Evolutionary conservation across 352 stramenopile species (phyloP), one percentile per base, ranked within the genome.

Genomic region (Phytophthora crassamura): DNA sequence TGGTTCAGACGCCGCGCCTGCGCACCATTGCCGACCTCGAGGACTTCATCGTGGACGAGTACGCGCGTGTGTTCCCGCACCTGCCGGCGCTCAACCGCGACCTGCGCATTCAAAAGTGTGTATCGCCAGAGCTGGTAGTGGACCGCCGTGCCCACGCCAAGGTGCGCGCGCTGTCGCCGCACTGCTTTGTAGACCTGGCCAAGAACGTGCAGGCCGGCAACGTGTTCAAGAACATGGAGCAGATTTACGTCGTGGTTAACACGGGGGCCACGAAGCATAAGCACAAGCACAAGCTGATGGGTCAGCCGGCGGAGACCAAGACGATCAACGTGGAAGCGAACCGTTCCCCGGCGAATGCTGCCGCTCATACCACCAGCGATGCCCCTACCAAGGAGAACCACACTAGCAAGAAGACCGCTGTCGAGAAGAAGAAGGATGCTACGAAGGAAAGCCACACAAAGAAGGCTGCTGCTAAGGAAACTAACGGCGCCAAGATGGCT

Each of bases 151-250:
- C 72, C 39, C 70, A 78, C 16, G 14, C 59, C 20, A 59, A 48
- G n/a, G 32, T 62, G 25, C 50, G 64, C 14, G 35, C 75, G 36
- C 74, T 84, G 53, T 56, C 65, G 38, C 57, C 67, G 12, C 80
- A 87, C 55, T 82, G 58, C 35, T 93, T 91, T 39, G 82, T 90
- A 45, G 84, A 93, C 40, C 59, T 93, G 47, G 80, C 80, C 61
- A 93, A 93, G 74, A 90, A 87, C 32, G 81, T 90, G 41, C 84
- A 93, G 64, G 73, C 81, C 11, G 82, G 82, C 54, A 91, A 91
- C 42, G 79, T 88, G 28, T 93, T 93, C 56, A 46, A 74, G 49
- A 77, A 86, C 59, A 93, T 93, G 84, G 84, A 93, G 69, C 84
- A 89, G 64, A 80, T 93, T 30, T 93, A 90, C 59, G 72, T 93